Conservation (phyloP, 768 basidiomycete species). For the Termitomyces heimii region DNA sequence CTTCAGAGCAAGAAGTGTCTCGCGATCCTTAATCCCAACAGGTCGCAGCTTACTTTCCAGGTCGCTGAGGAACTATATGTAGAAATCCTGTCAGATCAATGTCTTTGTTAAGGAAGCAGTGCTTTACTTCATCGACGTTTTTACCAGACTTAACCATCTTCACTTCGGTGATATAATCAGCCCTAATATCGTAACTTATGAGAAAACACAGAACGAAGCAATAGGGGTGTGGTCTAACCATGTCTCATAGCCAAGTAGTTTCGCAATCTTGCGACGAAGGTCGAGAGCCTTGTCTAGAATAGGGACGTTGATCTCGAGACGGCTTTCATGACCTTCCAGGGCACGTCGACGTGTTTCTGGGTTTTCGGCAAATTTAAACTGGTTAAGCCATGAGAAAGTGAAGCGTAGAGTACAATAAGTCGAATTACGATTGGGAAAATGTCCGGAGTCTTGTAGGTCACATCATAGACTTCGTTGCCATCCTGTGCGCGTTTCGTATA, state of each 20-base stretch:
- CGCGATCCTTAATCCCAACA: constrained; percentile 61
- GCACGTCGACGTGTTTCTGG: constrained; percentile 65
- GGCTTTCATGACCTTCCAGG: constrained; percentile 60
- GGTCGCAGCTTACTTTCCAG: constrained; percentile 70
- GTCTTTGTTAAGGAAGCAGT: neutral
- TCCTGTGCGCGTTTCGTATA: constrained; percentile 62
- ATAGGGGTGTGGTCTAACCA: constrained; percentile 33
- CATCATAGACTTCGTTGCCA: constrained; percentile 55
- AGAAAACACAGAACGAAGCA: neutral
- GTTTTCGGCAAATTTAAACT: constrained; percentile 79
- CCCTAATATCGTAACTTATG: constrained; percentile 29
- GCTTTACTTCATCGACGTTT: constrained; percentile 46
- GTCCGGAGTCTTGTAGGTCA: constrained; percentile 80
- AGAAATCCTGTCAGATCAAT: constrained; percentile 3
- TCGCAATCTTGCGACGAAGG: constrained; percentile 65
- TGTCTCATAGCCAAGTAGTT: constrained; percentile 64
- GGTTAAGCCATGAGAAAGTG: neutral
- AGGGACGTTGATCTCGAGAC: constrained; percentile 64
- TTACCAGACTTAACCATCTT: constrained; percentile 79
- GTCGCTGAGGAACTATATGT: constrained; percentile 65
- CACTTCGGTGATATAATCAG: constrained; percentile 77
- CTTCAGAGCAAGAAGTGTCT: constrained; percentile 66
- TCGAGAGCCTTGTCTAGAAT: constrained; percentile 62
- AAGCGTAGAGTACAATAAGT: neutral
- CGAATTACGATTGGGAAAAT: constrained; percentile 68